Conservation (phyloP, 768 basidiomycete species). For the Dentipellis sp. region DNA sequence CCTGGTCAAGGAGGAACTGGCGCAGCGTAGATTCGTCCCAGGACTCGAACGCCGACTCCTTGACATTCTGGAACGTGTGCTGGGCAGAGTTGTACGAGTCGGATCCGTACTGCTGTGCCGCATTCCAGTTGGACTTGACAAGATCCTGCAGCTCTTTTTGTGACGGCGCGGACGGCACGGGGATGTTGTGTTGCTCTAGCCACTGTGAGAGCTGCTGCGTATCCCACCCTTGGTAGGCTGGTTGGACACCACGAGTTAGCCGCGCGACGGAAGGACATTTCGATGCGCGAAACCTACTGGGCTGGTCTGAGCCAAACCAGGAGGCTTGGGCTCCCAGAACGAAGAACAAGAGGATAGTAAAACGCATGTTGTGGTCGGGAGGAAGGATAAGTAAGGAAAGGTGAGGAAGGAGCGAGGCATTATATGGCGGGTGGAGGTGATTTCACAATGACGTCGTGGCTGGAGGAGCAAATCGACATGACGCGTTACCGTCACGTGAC, state of each 20-base stretch:
- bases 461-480: neutral
- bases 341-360: conserved; percentile 20
- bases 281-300: conserved; percentile 19
- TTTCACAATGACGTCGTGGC: conserved; percentile 1
- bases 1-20: conserved; percentile 79
- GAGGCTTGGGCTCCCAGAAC: conserved; percentile 23
- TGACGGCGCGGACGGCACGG: conserved; percentile 17
- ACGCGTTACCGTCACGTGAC: neutral
- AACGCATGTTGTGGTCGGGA: conserved; percentile 9
- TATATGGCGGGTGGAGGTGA: neutral
- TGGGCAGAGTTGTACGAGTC: conserved; percentile 61
- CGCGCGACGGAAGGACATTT: conserved; percentile 61
- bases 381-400: neutral
- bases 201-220: conserved; percentile 3
- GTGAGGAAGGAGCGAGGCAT: neutral
- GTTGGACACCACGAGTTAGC: conserved; percentile 33
- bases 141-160: conserved; percentile 33
- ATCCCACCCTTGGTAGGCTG: conserved; percentile 22
- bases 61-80: conserved; percentile 40
- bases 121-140: conserved; percentile 55
- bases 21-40: conserved; percentile 85
- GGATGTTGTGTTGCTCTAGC: conserved; percentile 1
- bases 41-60: conserved; percentile 52
- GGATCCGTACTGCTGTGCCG: conserved; percentile 20
- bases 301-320: conserved; percentile 22